Evolutionary conservation across 2,329 filamentous ascomycete genomes (phyloP).

Genomic region (Ploettnerulaceae sp.): DNA sequence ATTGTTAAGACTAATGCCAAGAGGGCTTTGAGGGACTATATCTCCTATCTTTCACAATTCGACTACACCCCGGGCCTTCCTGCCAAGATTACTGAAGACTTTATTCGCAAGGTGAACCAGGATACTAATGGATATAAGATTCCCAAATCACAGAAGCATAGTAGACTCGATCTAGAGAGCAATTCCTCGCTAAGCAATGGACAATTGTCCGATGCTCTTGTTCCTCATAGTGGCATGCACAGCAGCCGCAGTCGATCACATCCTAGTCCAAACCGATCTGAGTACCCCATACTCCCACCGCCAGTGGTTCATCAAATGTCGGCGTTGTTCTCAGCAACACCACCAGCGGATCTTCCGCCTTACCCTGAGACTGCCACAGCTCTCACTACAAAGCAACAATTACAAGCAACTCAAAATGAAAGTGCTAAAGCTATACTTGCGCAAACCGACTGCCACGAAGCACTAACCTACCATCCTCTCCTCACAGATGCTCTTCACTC

Average conservation of each 20-base stretch:
- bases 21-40: conserved; percentile 69
- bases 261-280: conserved; percentile 25
- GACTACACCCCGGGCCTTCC: conserved; percentile 64
- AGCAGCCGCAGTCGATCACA: conserved; percentile 31
- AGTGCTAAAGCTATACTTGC: conserved; percentile 35
- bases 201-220: conserved; percentile 39
- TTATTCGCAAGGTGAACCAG: conserved; percentile 52
- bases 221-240: conserved; percentile 37
- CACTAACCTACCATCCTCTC: conserved; percentile 75
- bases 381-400: conserved; percentile 32
- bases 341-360: conserved; percentile 60
- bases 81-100: conserved; percentile 39
- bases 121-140: conserved; percentile 46
- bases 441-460: conserved; percentile 50
- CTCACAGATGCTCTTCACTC: conserved; percentile 75
- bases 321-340: conserved; percentile 65
- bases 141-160: conserved; percentile 34
- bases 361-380: conserved; percentile 49
- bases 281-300: conserved; percentile 43
- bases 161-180: conserved; percentile 30
- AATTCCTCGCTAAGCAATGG: conserved; percentile 33
- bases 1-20: conserved; percentile 70
- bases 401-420: conserved; percentile 31
- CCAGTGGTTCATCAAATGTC: conserved; percentile 50
- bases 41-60: conserved; percentile 65